Evolutionary conservation across 768 basidiomycete genomes (phyloP), one percentile per base, ranked within the genome.

Genomic region (Podaxis carcinomalis): DNA sequence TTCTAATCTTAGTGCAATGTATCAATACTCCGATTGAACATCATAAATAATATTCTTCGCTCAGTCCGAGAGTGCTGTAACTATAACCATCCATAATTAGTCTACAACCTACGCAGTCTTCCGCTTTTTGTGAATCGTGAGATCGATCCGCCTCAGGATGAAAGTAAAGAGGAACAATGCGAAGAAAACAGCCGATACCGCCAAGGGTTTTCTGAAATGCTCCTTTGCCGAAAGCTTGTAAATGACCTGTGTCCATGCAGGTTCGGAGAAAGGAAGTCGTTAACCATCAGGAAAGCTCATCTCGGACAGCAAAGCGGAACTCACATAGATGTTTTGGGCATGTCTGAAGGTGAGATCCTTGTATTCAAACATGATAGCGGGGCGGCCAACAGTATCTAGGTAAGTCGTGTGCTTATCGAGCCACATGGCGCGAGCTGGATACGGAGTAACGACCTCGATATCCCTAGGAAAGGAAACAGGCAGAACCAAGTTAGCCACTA

Each of bases 311-410:
- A n/a, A 13, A 1, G 46, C 27, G 13, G 23, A 11, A 81, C 94
- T 68, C 68, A 98, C 95, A 70, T 91, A 91, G 67, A 99, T 89
- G 63, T 81, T 78, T 61, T 86, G 86, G 13, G 83, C 82, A 70
- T 98, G 95, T 65, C 82, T 87, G 68, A 90, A 83, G 0, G 93
- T 94, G 62, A 93, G 77, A 59, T 88, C 75, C 56, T 83, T 76
- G 75, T 94, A 96, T 57, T 78, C 72, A 65, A 98, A 79, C 4
- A 83, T 84, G 61, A 98, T 75, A 5, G 82, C 80, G 7, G 95
- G 95, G 27, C 95, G 88, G 32, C 97, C 97, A 44, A 79, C 81
- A 39, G 95, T 93, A 72, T 99, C 97, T 28, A 99, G 86, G 75
- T 96, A 98, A 4, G 92, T 92, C 63, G 81, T 83, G 66, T 93